Percentiles rank a stretch among this genome's conserved stretches.
Conservation (phyloP, 139 green algal genomes). For the Tetradesmus lagerheimii region DNA sequence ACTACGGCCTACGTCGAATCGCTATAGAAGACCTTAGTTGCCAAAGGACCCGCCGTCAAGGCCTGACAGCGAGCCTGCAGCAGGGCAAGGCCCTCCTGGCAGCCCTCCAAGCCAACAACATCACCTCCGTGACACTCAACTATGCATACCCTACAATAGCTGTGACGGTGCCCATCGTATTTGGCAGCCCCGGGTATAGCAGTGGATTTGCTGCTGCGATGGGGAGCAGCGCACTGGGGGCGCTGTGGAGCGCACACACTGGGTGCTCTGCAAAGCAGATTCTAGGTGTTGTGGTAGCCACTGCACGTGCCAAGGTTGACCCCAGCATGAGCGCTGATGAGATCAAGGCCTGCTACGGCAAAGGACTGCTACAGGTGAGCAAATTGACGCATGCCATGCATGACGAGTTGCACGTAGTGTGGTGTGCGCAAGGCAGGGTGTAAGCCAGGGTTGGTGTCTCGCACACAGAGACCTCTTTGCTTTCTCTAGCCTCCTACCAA, state of each 20-base stretch:
- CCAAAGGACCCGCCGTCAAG: no score
- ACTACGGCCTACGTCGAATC: no score
- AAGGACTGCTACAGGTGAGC: neutral
- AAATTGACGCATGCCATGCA: no score
- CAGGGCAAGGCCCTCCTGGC: neutral
- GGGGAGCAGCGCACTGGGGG: neutral
- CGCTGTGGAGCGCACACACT: neutral
- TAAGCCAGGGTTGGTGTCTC: no score
- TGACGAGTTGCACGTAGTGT: no score
- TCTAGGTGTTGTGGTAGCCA: neutral
- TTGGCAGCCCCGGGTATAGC: neutral
- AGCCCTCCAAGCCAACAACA: neutral
- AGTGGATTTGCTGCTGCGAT: neutral
- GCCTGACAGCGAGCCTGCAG: neutral
- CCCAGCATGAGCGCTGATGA: neutral
- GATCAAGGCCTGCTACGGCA: neutral
- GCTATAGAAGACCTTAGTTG: no score
- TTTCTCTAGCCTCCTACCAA: no score
- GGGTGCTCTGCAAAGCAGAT: neutral
- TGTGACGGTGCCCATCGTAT: neutral
- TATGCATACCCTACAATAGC: neutral
- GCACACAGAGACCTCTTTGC: no score
- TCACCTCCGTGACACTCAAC: neutral
- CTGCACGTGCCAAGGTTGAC: neutral
- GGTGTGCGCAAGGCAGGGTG: no score